Evolutionary conservation across 2,329 filamentous ascomycete genomes (phyloP), one percentile per base, ranked within the genome.

Genomic region (Venturia nashicola): DNA sequence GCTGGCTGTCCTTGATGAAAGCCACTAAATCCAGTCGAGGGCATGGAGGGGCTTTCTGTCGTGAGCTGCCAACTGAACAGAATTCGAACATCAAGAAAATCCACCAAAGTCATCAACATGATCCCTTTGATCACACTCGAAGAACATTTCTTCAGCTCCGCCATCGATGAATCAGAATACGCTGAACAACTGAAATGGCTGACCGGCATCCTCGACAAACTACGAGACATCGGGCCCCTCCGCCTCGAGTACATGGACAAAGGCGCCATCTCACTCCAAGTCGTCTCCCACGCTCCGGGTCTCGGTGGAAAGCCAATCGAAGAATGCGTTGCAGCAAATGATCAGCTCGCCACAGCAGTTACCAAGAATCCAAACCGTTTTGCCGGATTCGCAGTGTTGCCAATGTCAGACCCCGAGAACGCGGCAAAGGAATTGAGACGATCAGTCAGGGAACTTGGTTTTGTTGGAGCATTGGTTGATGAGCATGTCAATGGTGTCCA

Each of bases 401-500:
- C 77, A 0, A 76, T 78, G 71, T 62, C 64, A 1, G 67, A 76
- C 4, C 75, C 77, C 3, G 55, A 68, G 62, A 67, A 71, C 59
- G 71, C 77, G 1, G 76, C 74, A 0, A 66, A 65, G 5, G 76
- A 78, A 68, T 68, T 78, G 65, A 67, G 69, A 55, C 72, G 77
- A 11, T 78, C 77, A 66, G 72, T 82, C 1, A 70, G 68, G 4
- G 69, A 79, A 59, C 71, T 78, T n/a, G 72, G 74, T 2, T 80
- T 83, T 64, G 73, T 80, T 3, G 80, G 81, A 0, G 78, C 79
- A 1, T 69, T 82, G 51, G 68, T 83, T 11, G 78, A 79, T 65
- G 75, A 77, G 51, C 76, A 77, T 65, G 63, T 69, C n/a, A 64
- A 71, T 20, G 76, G 76, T 0, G 27, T 44, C 5, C 79, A 77